Conservation (phyloP, 257 asterid species). For the Solanum chiquidenum region DNA sequence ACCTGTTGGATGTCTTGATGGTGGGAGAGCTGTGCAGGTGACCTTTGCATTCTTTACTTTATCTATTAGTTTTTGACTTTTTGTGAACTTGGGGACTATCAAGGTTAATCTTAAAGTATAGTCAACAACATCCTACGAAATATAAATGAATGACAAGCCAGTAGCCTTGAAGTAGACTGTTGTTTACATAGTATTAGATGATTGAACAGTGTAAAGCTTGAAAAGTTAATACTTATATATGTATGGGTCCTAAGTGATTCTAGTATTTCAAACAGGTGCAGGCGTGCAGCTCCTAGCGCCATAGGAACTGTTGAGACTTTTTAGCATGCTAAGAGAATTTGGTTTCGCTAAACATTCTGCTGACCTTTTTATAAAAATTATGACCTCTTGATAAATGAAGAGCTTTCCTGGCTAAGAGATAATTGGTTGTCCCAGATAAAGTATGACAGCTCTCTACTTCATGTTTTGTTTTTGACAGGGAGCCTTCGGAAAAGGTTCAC, state of each 20-base stretch:
- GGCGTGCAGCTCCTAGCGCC: not conserved
- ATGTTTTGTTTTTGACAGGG: slow-evolving; percentile 31
- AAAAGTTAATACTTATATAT: not conserved
- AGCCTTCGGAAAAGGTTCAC: slow-evolving; percentile 57
- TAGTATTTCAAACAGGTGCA: not conserved
- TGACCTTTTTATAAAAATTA: not conserved
- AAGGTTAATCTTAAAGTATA: slow-evolving; percentile 1
- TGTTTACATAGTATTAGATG: not conserved
- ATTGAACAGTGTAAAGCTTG: not conserved
- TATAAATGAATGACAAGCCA: not conserved
- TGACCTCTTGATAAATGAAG: not conserved
- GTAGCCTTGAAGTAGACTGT: not conserved
- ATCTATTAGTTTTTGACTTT: not conserved
- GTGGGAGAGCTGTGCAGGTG: slow-evolving; percentile 98
- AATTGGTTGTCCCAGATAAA: not conserved
- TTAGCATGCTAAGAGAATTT: not conserved
- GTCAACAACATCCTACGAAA: not conserved
- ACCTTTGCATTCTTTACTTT: not conserved
- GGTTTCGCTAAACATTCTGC: not conserved
- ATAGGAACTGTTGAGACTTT: not conserved
- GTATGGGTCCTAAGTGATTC: not conserved
- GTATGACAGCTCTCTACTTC: not conserved
- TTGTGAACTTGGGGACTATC: not conserved
- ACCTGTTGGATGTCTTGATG: slow-evolving; percentile 94
- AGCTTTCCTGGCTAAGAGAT: not conserved